A percentile compares a stretch with the other conserved stretches of the same genome.
Conservation (phyloP, 495 filamentous ascomycete species). For the Tirmania nivea region DNA sequence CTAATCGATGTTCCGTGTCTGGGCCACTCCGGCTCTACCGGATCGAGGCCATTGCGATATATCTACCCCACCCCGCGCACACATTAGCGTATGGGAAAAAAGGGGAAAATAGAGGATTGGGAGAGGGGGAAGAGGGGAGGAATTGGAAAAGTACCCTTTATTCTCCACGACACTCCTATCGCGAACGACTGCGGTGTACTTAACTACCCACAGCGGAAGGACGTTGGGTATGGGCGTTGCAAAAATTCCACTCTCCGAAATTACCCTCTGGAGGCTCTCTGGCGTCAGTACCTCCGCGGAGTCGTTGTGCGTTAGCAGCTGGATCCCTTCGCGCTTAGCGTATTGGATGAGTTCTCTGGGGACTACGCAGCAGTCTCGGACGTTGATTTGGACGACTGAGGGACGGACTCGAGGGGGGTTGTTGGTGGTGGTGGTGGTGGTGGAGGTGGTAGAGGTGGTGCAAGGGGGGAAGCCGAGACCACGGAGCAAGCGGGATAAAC, state of each 20-base stretch:
- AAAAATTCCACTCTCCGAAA: background rate
- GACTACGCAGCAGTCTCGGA: conserved; percentile 89
- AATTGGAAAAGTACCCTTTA: conserved; percentile 72
- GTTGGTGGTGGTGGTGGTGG: no score
- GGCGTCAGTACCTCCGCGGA: conserved; percentile 53
- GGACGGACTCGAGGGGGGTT: conserved; percentile 32
- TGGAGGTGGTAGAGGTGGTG: no score
- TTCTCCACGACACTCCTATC: conserved; percentile 95
- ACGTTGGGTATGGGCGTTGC: conserved; percentile 19
- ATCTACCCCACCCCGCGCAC: conserved; percentile 6
- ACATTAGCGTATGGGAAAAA: background rate
- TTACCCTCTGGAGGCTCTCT: conserved; percentile 10
- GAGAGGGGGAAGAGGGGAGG: background rate
- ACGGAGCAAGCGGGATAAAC: conserved; percentile 43
- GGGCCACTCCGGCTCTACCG: conserved; percentile 1
- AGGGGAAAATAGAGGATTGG: background rate
- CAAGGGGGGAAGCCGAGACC: background rate
- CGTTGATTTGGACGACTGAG: conserved; percentile 85
- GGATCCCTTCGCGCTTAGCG: conserved; percentile 65
- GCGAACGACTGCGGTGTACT: conserved; percentile 94
- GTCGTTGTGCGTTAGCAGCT: conserved; percentile 85
- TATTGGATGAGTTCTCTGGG: conserved; percentile 69
- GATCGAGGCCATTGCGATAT: conserved; percentile 16
- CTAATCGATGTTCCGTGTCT: no score
- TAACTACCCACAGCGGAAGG: conserved; percentile 79